Conservation (phyloP, 176 grass and related monocot genomes). For the Eragrostis curvula region DNA sequence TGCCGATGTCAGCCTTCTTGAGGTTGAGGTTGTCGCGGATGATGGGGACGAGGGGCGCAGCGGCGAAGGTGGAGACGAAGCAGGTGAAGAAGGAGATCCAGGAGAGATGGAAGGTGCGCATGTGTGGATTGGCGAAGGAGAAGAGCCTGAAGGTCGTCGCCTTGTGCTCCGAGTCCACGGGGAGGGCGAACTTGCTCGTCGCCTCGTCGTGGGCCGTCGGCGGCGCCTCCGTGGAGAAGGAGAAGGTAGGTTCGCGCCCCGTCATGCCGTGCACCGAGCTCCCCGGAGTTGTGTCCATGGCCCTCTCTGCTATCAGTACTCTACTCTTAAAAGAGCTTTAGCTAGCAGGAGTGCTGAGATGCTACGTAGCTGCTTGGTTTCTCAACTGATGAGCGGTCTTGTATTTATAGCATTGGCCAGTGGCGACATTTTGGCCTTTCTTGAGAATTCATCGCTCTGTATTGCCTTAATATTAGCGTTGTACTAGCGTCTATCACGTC, state of each 20-base stretch:
- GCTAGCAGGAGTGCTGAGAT: too few species aligned
- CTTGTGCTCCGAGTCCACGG: slow-evolving; percentile 92
- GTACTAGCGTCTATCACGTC: not conserved
- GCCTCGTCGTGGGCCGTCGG: not conserved
- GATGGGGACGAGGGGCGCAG: slow-evolving; percentile 73
- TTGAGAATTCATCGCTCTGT: not conserved
- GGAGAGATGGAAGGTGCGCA: slow-evolving; percentile 67
- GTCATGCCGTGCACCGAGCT: slow-evolving; percentile 73
- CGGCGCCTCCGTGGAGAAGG: slow-evolving; percentile 37
- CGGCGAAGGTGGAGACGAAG: slow-evolving; percentile 90
- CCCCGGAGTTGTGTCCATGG: slow-evolving; percentile 34
- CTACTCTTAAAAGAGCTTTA: too few species aligned
- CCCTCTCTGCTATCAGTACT: too few species aligned
- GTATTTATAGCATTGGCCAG: not conserved
- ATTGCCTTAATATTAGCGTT: not conserved
- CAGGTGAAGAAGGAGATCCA: slow-evolving; percentile 97
- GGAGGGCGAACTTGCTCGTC: slow-evolving; percentile 55
- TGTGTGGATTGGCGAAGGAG: slow-evolving; percentile 60
- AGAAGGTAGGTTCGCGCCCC: slow-evolving; percentile 51
- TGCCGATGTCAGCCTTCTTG: slow-evolving; percentile 78
- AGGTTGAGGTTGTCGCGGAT: slow-evolving; percentile 81
- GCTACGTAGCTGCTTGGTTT: too few species aligned
- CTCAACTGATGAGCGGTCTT: not conserved
- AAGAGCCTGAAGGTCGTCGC: slow-evolving; percentile 62
- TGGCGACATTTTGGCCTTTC: not conserved